A percentile compares a stretch with the other conserved stretches of the same genome.
Evolutionary conservation across 2,329 filamentous ascomycete species (phyloP).

Genomic region (Ophidiomyces ophidiicola): DNA sequence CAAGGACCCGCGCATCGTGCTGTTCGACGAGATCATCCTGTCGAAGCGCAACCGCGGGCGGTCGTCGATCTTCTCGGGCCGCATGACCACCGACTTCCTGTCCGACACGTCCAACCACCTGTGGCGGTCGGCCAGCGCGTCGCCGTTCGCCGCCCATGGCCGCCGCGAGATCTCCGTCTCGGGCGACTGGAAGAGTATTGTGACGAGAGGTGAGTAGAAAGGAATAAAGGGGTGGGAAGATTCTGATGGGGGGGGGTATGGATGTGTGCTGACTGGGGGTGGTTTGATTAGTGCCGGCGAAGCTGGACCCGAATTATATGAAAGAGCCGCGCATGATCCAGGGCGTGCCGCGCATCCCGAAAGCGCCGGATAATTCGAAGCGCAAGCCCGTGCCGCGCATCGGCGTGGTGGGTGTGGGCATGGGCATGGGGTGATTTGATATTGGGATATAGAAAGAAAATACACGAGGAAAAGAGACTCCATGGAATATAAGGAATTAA

Average conservation of each 20-base stretch:
- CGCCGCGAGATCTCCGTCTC: constrained; percentile 33
- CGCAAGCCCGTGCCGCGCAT: constrained; percentile 35
- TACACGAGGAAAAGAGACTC: too few species aligned
- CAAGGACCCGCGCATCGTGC: constrained; percentile 45
- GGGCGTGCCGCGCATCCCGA: constrained; percentile 57
- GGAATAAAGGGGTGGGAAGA: too few species aligned
- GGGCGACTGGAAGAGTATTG: constrained; percentile 42
- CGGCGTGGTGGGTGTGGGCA: too few species aligned
- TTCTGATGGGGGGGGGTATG: too few species aligned
- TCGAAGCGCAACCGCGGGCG: constrained; percentile 52
- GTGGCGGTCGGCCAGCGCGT: constrained; percentile 50
- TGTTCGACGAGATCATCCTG: constrained; percentile 54
- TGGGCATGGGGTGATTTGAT: too few species aligned
- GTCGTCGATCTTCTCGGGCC: constrained; percentile 43
- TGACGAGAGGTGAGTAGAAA: constrained; percentile 37
- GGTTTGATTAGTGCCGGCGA: constrained; percentile 59
- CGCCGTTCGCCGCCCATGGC: constrained; percentile 42
- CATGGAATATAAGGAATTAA: too few species aligned
- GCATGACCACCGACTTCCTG: constrained; percentile 43
- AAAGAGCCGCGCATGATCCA: constrained; percentile 83
- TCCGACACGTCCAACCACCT: constrained; percentile 51
- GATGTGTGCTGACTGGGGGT: too few species aligned
- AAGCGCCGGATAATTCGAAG: constrained; percentile 31
- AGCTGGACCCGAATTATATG: constrained; percentile 76
- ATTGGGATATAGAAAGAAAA: too few species aligned